Evolutionary conservation across 2,329 filamentous ascomycete genomes (phyloP), one percentile per base, ranked within the genome.

Genomic region (Alternaria consortialis): DNA sequence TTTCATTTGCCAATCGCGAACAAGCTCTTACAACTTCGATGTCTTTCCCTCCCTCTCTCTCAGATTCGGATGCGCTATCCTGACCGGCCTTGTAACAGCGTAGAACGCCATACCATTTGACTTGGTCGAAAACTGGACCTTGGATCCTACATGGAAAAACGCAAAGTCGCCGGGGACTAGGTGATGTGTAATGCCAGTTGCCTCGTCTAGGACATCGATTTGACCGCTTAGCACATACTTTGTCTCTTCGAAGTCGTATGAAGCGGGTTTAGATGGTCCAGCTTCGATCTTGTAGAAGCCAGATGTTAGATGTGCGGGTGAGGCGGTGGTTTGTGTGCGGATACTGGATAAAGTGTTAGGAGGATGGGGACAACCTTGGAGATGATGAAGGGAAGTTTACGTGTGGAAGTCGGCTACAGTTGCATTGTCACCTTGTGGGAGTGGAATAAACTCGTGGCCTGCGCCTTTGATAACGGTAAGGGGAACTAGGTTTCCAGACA

Each of bases 391-490:
- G 50, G 20, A 9, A 9, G 7, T 17, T 32, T 56, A 63, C 63
- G 65, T 60, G 54, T 69, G 66, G 55, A 71, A 71, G 25, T 71
- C 68, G 12, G 68, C 66, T 7, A 70, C 64, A 0, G 66, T 66
- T 8, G 66, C 68, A 32, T 67, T 66, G 17, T 67, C 64, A 40
- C 63, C 65, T 7, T 63, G 31, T 1, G 66, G 68, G 2, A 70
- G 52, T 2, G 59, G 59, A 15, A 70, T 70, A 43, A 58, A 63
- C 34, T 69, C 66, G 25, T 67, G 60, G 51, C 68, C 66, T 31
- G 68, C 68, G 51, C 65, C 68, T 46, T 70, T 70, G 57, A 69
- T 64, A 44, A 70, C 46, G 17, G 66, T 69, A 27, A 70, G 65
- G 29, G 66, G 66, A 13, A 70, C 63, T n/a, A 67, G 67, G 12